Evolutionary conservation across 495 filamentous ascomycete species (phyloP).

Genomic region (Hapsidospora chrysogenum): DNA sequence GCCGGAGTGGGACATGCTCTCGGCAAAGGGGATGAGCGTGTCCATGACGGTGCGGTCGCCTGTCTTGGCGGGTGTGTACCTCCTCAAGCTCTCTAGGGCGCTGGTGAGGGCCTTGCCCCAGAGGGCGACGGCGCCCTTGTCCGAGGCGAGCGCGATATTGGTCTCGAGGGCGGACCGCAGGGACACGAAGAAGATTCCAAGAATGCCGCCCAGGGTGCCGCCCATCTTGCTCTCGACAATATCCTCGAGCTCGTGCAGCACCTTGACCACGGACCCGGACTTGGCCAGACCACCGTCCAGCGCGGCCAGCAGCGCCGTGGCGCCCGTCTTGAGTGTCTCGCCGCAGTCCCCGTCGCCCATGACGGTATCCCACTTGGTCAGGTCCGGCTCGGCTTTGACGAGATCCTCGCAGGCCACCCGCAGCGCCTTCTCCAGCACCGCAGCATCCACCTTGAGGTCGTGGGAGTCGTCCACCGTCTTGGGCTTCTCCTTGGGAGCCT

Average conservation of each 20-base stretch:
- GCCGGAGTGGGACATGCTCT: conserved; percentile 22
- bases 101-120: conserved; percentile 21
- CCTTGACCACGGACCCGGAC: conserved; percentile 27
- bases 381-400: conserved; percentile 35
- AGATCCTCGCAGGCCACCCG: conserved; percentile 31
- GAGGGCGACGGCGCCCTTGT: conserved; percentile 11
- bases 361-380: conserved; percentile 44
- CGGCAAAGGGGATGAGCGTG: conserved; percentile 38
- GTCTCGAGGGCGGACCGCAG: conserved; percentile 30
- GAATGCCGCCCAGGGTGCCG: conserved; percentile 42
- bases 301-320: conserved; percentile 21
- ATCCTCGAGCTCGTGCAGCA: conserved; percentile 35
- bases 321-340: conserved; percentile 36
- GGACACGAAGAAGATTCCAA: conserved; percentile 42
- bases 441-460: conserved; percentile 26
- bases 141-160: conserved; percentile 13
- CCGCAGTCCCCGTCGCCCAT: conserved; percentile 54
- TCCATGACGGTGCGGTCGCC: conserved; percentile 40
- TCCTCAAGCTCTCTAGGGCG: conserved; percentile 25
- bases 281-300: conserved; percentile 14
- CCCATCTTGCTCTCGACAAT: conserved; percentile 43
- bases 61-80: conserved; percentile 30
- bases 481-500: conserved; percentile 13
- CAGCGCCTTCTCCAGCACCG: conserved; percentile 29
- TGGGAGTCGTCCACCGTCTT: conserved; percentile 16